Percentiles rank a stretch among this genome's conserved stretches.
Evolutionary conservation across 2,329 filamentous ascomycete genomes (phyloP).

Genomic region (Alternaria alternata): DNA sequence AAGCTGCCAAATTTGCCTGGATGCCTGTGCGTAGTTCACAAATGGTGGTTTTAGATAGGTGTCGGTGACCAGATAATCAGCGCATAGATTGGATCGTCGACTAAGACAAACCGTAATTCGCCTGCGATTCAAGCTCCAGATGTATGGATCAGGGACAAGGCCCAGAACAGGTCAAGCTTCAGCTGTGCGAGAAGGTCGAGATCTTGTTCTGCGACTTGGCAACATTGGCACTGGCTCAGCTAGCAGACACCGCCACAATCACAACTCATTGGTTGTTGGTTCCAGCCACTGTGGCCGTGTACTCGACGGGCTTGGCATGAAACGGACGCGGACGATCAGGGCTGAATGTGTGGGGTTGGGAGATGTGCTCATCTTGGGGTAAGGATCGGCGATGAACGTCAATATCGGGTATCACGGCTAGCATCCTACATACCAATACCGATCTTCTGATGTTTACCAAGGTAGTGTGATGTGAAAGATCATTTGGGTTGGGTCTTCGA

Average conservation of each 20-base stretch:
- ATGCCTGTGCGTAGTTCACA: background rate
- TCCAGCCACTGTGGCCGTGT: background rate
- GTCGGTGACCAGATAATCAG: background rate
- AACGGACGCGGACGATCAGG: too few relatives aligned
- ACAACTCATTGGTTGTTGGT: background rate
- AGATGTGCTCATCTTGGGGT: too few relatives aligned
- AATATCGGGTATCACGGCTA: too few relatives aligned
- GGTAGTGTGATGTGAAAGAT: too few relatives aligned
- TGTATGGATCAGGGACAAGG: background rate
- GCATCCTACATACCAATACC: too few relatives aligned
- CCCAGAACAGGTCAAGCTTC: background rate
- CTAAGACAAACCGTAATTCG: constrained; percentile 1
- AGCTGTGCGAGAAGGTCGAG: background rate
- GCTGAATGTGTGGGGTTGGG: too few relatives aligned
- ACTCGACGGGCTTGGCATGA: background rate
- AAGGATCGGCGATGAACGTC: too few relatives aligned
- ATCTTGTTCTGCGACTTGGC: constrained; percentile 2
- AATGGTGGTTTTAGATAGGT: background rate
- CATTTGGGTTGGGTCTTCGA: too few relatives aligned
- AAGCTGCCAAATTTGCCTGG: background rate
- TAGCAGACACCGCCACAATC: background rate
- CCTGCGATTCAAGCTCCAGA: background rate
- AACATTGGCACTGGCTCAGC: background rate
- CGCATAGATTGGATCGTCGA: background rate
- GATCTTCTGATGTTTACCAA: too few relatives aligned